Evolutionary conservation across 257 asterid genomes (phyloP), one percentile per base, ranked within the genome.

Genomic region (Nicotiana tomentosiformis): DNA sequence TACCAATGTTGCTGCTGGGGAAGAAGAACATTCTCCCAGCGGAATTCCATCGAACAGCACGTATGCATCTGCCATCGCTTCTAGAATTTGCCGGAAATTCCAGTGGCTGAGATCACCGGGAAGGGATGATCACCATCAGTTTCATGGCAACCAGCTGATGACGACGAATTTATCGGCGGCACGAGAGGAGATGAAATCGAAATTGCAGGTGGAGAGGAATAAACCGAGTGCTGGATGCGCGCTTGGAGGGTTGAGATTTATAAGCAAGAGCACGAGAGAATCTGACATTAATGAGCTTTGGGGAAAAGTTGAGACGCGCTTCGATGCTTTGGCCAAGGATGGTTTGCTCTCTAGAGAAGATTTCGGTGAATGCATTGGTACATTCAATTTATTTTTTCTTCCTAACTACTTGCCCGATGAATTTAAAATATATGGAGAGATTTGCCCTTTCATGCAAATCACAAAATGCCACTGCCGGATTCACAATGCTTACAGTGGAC

Each of bases 351-450:
- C 90, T 7, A 82, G 91, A 84, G 93, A 95, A 68, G 92, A 95
- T 79, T 95, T 95, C 66, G 99, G 96, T 58, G 96, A 95, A 84
- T 95, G 99, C 88, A 93, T 95, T 80, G 99, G 99, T 95, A 88
- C 66, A 8, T 12, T 20, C 74, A 29, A 11, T 64, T 43, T 43
- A 7, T 7, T 43, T 2, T 43, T 43, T 2, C 49, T 7, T 43
- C 10, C 2, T 43, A 37, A 37, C 7, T 37, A 37, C 46, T 39
- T 7, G 12, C 51, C 12, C 51, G 8, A 9, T 8, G 2, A 43
- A 43, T 9, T 43, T 43, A 43, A 43, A 43, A 43, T 43, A 43
- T 29, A 29, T 29, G 30, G 30, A 29, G 30, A 29, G 30, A 29
- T 23, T 23, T 23, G 26, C 26, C 26, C 26, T 23, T 23, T 23